Base-by-base conservation (phyloP, 208 protist species). In the Trypanosoma congolense region DNA sequence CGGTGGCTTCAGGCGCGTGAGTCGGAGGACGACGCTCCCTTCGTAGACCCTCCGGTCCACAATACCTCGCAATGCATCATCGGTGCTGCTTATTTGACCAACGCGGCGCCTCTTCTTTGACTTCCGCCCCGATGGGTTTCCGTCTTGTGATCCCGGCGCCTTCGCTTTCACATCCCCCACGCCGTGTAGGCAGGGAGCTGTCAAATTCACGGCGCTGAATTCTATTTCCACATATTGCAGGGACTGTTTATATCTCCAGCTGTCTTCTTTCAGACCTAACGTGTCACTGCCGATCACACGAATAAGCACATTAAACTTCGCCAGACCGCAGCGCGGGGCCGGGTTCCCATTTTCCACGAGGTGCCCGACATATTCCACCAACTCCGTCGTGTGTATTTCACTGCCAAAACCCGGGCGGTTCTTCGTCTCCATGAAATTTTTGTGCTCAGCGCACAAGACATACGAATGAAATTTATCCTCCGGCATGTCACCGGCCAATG, bases 151-250 rank as follows among this genome's bases (percentile, higher is more conserved):
- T n/a, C n/a, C n/a, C n/a, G n/a, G n/a, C n/a, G n/a, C n/a, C n/a
- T n/a, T n/a, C n/a, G n/a, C n/a, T n/a, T n/a, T n/a, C n/a, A n/a
- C n/a, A n/a, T n/a, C n/a, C n/a, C n/a, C n/a, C n/a, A n/a, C n/a
- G n/a, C 24, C 50, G 8, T 50, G 47, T 21, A 56, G 59, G 41
- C 72, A 80, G 9, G 56, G 47, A 21, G 30, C 58, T 18, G 56
- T 63, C 19, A 84, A 25, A 40, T 50, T 26, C 4, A 29, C 25
- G 10, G 63, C 73, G 42, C 72, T 48, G 31, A 87, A 61, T n/a
- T 72, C 24, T 1, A 83, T 44, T 50, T 87, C 80, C 38, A 83
- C 60, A 41, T 50, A 70, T 21, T 84, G 64, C 12, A 88, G 47
- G 14, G 73, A 65, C 45, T 84, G 70, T 58, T 79, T 64, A 54